A percentile compares a stretch with the other conserved stretches of the same genome.
Evolutionary conservation across 2,329 filamentous ascomycete species (phyloP).

Genomic region (Alternaria sp.): DNA sequence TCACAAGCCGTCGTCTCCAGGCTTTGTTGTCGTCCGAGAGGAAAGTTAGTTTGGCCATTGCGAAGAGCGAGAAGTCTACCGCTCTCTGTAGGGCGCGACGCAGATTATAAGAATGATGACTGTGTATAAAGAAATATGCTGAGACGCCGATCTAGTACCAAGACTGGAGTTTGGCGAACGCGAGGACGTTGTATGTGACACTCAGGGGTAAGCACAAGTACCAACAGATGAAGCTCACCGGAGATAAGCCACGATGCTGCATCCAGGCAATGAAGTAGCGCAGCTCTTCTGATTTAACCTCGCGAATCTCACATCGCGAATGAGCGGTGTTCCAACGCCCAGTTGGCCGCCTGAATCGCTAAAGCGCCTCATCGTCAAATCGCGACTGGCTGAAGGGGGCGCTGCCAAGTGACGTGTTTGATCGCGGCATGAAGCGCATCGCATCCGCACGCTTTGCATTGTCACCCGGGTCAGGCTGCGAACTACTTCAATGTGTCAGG

Average conservation of each 20-base stretch:
- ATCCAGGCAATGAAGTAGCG: not conserved
- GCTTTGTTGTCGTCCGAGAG: conserved; percentile 22
- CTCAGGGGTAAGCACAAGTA: conserved; percentile 15
- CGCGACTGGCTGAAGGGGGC: conserved; percentile 22
- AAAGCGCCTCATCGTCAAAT: conserved; percentile 11
- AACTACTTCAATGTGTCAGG: conserved; percentile 1
- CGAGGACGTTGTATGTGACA: conserved; percentile 9
- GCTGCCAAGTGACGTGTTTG: conserved; percentile 22
- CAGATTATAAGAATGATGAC: not conserved
- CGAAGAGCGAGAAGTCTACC: not conserved
- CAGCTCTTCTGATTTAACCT: conserved; percentile 4
- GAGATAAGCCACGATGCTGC: conserved; percentile 1
- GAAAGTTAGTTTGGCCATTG: not conserved
- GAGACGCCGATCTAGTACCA: conserved; percentile 10
- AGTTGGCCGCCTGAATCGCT: conserved; percentile 14
- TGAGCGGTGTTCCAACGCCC: conserved; percentile 5
- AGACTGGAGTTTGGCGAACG: conserved; percentile 5
- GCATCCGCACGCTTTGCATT: conserved; percentile 2
- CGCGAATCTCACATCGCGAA: conserved; percentile 15
- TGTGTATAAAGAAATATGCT: conserved; percentile 1
- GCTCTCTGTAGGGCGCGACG: not conserved
- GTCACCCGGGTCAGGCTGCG: not conserved
- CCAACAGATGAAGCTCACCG: conserved; percentile 3
- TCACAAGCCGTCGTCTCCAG: conserved; percentile 46
- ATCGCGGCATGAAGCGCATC: conserved; percentile 8